Conservation (phyloP, 202 grass and related monocot genomes). For the Setaria italica region DNA sequence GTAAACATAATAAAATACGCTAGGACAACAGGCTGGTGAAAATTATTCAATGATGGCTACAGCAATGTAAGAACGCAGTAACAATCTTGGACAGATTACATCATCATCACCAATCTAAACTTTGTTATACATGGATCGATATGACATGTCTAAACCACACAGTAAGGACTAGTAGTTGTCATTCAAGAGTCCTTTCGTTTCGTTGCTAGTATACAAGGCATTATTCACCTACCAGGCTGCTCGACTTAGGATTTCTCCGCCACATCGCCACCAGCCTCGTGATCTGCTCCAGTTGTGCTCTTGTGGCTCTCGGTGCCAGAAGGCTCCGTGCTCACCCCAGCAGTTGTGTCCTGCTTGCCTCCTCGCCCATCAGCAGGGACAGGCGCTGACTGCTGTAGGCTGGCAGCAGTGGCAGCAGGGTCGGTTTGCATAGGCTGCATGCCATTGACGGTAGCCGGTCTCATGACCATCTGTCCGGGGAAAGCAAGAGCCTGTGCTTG, state of each 20-base stretch:
- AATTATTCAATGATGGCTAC: slow-evolving; percentile 53
- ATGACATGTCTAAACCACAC: slow-evolving; percentile 28
- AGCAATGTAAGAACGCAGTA: slow-evolving; percentile 34
- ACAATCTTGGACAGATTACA: slow-evolving; percentile 32
- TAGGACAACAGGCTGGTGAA: not conserved
- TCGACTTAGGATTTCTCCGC: slow-evolving; percentile 43
- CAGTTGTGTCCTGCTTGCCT: slow-evolving; percentile 56
- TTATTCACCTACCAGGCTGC: slow-evolving; percentile 43
- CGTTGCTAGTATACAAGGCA: slow-evolving; percentile 56
- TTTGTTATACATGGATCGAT: slow-evolving; percentile 48
- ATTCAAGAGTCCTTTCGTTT: slow-evolving; percentile 47
- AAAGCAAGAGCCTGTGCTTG: slow-evolving; percentile 71
- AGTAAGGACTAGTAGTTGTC: slow-evolving; percentile 34
- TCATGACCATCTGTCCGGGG: slow-evolving; percentile 71
- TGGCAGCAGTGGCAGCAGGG: slow-evolving; percentile 47
- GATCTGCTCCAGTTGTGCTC: slow-evolving; percentile 49
- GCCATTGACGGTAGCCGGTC: slow-evolving; percentile 65
- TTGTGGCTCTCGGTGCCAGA: slow-evolving; percentile 64
- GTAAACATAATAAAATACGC: slow-evolving; percentile 20
- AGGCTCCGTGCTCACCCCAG: slow-evolving; percentile 41
- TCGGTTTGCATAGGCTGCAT: slow-evolving; percentile 71
- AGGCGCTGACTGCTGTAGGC: slow-evolving; percentile 43
- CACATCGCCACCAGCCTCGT: slow-evolving; percentile 44
- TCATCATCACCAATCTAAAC: slow-evolving; percentile 47
- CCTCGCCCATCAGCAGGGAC: slow-evolving; percentile 43